phyloP scores from a whole-genome alignment of 2,329 filamentous ascomycete species.

The Calonectria naviculata region DNA sequence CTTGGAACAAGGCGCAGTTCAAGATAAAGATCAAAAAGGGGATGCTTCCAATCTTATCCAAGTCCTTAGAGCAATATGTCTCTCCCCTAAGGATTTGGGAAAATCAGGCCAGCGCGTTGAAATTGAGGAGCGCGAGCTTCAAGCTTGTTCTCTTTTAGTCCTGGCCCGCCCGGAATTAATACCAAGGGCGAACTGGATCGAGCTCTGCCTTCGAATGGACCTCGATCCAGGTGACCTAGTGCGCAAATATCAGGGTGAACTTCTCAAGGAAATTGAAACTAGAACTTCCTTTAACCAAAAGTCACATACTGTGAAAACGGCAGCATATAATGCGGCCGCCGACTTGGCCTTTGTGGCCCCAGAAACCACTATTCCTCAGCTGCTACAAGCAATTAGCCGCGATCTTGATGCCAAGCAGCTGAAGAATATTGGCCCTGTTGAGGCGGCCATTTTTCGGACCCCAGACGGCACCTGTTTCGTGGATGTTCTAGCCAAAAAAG shows the following conservation, averaged over 20 bases:
- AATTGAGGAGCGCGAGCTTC: constrained; percentile 66
- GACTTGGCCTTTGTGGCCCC: constrained; percentile 96
- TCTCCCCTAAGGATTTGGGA: constrained; percentile 62
- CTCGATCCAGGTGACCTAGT: constrained; percentile 87
- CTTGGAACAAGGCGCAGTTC: constrained; percentile 73
- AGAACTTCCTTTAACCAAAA: constrained; percentile 62
- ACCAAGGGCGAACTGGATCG: constrained; percentile 87
- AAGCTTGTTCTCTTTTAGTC: constrained; percentile 82
- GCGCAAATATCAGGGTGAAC: constrained; percentile 67
- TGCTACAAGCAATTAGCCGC: constrained; percentile 78
- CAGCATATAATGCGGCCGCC: constrained; percentile 86
- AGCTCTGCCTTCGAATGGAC: constrained; percentile 81
- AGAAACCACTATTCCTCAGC: constrained; percentile 78
- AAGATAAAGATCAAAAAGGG: constrained; percentile 83
- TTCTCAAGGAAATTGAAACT: constrained; percentile 74
- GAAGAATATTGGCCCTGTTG: constrained; percentile 80
- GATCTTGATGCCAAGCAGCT: constrained; percentile 81
- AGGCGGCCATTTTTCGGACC: constrained; percentile 93
- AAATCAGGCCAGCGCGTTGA: constrained; percentile 56
- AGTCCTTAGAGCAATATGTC: constrained; percentile 72
- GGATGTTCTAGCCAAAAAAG: constrained; percentile 89
- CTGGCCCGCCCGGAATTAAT: constrained; percentile 83
- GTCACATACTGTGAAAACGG: constrained; percentile 63
- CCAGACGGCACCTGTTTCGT: constrained; percentile 89
- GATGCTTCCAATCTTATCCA: constrained; percentile 72